A percentile compares a stretch with the other conserved stretches of the same genome.
Evolutionary conservation across 495 filamentous ascomycete genomes (phyloP).

Genomic region (Penicillium chermesinum): DNA sequence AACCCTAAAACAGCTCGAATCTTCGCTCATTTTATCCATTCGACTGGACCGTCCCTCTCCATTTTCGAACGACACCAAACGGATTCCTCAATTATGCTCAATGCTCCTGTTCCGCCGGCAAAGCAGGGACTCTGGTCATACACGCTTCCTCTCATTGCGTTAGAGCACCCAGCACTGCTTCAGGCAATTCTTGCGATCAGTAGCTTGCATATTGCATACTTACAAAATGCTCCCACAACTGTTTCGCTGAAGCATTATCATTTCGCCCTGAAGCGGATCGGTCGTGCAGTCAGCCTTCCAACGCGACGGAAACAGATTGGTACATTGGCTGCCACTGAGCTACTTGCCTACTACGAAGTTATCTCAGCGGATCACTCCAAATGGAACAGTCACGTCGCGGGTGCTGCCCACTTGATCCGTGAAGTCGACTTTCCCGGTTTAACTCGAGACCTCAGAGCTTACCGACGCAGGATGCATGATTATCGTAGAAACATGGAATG

Average conservation of each 20-base stretch:
- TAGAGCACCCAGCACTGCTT: conserved; percentile 77
- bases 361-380: conserved; percentile 92
- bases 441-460: conserved; percentile 61
- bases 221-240: conserved; percentile 64
- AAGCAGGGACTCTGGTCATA: conserved; percentile 85
- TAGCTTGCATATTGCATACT: conserved; percentile 82
- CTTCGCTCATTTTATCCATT: conserved; percentile 89
- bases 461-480: conserved; percentile 30
- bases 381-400: conserved; percentile 88
- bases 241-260: conserved; percentile 91
- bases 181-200: conserved; percentile 88
- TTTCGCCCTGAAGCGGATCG: conserved; percentile 71
- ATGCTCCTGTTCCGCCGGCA: conserved; percentile 56
- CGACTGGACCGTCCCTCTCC: conserved; percentile 81
- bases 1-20: conserved; percentile 79
- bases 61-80: conserved; percentile 80
- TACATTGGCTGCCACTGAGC: conserved; percentile 80
- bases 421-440: conserved; percentile 75
- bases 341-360: conserved; percentile 90
- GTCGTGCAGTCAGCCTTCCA: conserved; percentile 65
- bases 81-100: conserved; percentile 70
- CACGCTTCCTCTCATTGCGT: conserved; percentile 75
- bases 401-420: conserved; percentile 73
- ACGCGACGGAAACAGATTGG: conserved; percentile 68
- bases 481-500: conserved; percentile 20